Conservation (phyloP, 257 asterid species). For the Agastache rugosa region DNA sequence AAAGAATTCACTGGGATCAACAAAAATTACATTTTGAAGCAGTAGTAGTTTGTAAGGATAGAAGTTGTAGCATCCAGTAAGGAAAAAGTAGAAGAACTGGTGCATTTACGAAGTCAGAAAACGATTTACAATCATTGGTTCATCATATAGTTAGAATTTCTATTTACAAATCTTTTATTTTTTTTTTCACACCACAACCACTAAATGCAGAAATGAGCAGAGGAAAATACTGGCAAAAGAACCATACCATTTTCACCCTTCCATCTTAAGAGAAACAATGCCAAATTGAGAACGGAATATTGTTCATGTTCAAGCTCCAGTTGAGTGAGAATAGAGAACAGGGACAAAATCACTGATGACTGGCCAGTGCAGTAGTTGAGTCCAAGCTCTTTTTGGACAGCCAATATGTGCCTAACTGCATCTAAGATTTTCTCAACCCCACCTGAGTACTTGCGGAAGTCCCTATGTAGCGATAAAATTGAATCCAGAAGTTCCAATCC, state of each 20-base stretch:
- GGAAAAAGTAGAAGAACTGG: conserved; percentile 13
- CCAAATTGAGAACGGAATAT: conserved; percentile 59
- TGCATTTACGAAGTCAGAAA: background rate
- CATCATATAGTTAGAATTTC: conserved; percentile 3
- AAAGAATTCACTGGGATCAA: conserved; percentile 6
- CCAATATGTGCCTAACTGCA: conserved; percentile 69
- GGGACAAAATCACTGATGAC: conserved; percentile 59
- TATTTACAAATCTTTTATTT: background rate
- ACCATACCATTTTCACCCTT: conserved; percentile 71
- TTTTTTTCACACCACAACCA: conserved; percentile 16
- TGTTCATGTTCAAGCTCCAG: conserved; percentile 97
- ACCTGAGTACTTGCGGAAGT: conserved; percentile 55
- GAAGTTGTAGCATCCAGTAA: conserved; percentile 24
- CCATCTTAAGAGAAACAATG: conserved; percentile 77
- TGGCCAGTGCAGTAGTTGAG: conserved; percentile 60
- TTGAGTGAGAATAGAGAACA: conserved; percentile 65
- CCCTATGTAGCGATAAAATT: conserved; percentile 57
- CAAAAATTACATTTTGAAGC: conserved; percentile 21
- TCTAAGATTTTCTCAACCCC: conserved; percentile 71
- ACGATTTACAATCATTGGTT: background rate
- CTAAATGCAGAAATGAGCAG: conserved; percentile 30
- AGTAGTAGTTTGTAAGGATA: conserved; percentile 11
- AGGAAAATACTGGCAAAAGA: conserved; percentile 27
- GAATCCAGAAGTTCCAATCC: conserved; percentile 71
- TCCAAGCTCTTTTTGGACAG: conserved; percentile 82